Conservation (phyloP, 257 asterid genomes). For the Solanum appendiculatum region DNA sequence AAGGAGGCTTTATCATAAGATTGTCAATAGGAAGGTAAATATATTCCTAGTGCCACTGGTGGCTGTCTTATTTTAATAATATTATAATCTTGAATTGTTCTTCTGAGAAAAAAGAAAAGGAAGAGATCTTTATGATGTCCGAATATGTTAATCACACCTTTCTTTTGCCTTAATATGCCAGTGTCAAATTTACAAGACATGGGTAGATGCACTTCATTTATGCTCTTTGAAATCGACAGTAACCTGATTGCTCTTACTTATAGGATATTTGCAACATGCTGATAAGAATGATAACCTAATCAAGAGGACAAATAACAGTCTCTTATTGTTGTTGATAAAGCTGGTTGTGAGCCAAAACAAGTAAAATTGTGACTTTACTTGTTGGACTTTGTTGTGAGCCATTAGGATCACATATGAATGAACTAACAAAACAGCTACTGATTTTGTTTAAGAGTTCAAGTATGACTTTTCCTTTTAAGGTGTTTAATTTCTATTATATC, state of each 20-base stretch:
- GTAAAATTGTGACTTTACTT: too few species aligned
- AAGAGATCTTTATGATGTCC: neutral
- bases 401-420: too few species aligned
- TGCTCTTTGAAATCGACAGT: neutral
- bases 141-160: neutral
- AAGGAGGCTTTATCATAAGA: neutral
- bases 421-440: too few species aligned
- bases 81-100: neutral
- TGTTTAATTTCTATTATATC: too few species aligned
- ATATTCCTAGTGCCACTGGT: neutral
- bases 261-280: neutral
- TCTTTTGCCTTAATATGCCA: neutral
- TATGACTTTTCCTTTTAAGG: too few species aligned
- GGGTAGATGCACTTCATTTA: too few species aligned
- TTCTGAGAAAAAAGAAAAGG: neutral
- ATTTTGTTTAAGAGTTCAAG: too few species aligned
- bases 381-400: too few species aligned
- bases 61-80: neutral
- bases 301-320: neutral
- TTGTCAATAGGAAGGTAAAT: neutral
- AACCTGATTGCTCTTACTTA: neutral
- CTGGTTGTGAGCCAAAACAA: too few species aligned
- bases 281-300: neutral
- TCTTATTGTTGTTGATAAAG: too few species aligned
- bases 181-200: neutral